Base-by-base conservation (phyloP, 306 rosid genomes). In the Notholithocarpus densiflorus region DNA sequence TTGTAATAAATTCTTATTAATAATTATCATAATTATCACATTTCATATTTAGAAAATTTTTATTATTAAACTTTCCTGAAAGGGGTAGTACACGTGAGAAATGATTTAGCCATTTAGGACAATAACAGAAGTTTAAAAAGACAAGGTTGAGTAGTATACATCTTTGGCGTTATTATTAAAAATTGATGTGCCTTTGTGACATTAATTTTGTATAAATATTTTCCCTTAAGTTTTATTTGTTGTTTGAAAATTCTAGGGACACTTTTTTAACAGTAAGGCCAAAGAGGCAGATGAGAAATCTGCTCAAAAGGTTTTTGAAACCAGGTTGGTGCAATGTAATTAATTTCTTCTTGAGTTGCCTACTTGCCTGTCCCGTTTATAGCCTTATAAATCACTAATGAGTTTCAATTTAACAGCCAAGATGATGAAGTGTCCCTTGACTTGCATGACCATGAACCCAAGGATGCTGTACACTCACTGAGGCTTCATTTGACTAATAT, bases 251-350 rank as follows among this genome's bases (percentile, higher is more conserved):
- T 48, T 73, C 64, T 54, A 86, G 86, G 89, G 89, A n/a, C 82
- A 76, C 43, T 76, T 79, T 54, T 76, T 72, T 60, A 56, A 73
- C 66, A 73, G 40, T 68, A 82, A 26, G 78, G 89, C 89, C 62
- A 59, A 71, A 56, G 89, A 86, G 77, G 86, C 84, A 45, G 78
- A 86, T 37, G 86, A 82, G 52, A 79, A 69, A 76, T 75, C 86
- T 56, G 59, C 82, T 21, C 71, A 85, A 37, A 79, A 71, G 77
- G 59, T 85, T 37, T 73, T 82, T 29, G 72, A 75, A 77, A 21
- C 66, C 6, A 77, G 78, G 83, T 76, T 14, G 69, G 82, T 82
- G 59, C 26, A 70, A 72, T 68, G 76, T 27, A 20, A 26, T 40
- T 29, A 5, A 21, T 45, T 71, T 37, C 56, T 52, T 73, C 48